A percentile compares a stretch with the other conserved stretches of the same genome.
Conservation (phyloP, 495 filamentous ascomycete species). For the Clavariopsis aquatica region DNA sequence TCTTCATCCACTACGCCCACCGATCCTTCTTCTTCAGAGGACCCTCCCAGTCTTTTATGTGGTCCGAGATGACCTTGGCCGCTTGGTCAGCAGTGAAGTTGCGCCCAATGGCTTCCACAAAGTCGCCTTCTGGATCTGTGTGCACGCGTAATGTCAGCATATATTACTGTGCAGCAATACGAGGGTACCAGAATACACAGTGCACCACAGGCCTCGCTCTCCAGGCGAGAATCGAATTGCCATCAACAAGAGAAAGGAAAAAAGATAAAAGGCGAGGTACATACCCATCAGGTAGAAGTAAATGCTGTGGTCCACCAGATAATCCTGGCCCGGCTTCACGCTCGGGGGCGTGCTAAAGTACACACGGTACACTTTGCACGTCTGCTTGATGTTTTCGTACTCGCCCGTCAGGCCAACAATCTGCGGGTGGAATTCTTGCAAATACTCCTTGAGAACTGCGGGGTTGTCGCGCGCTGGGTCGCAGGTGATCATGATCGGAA, state of each 20-base stretch:
- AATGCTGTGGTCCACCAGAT: constrained; percentile 97
- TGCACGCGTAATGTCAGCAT: constrained; percentile 28
- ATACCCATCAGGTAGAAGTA: constrained; percentile 98
- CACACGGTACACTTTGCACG: constrained; percentile 92
- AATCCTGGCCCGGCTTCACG: constrained; percentile 90
- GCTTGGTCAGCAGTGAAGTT: constrained; percentile 89
- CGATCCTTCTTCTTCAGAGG: constrained; percentile 46
- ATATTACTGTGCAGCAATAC: not conserved
- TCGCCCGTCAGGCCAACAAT: constrained; percentile 89
- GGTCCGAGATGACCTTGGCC: constrained; percentile 78
- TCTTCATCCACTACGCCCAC: constrained; percentile 28
- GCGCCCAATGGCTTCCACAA: constrained; percentile 93
- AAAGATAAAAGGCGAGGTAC: constrained; percentile 34
- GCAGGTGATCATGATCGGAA: constrained; percentile 91
- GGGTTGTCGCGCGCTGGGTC: constrained; percentile 91
- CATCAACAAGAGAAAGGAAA: constrained; percentile 1
- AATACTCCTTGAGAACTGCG: constrained; percentile 76
- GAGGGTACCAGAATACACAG: not conserved
- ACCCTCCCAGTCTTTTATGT: constrained; percentile 87
- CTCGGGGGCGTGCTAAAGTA: constrained; percentile 92
- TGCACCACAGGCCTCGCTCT: not conserved
- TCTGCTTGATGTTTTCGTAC: constrained; percentile 85
- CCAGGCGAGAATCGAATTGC: not conserved
- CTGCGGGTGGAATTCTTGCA: constrained; percentile 86
- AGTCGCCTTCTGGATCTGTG: constrained; percentile 90